Base-by-base conservation (phyloP, 106 monocot species). In the Chionographis japonica region DNA sequence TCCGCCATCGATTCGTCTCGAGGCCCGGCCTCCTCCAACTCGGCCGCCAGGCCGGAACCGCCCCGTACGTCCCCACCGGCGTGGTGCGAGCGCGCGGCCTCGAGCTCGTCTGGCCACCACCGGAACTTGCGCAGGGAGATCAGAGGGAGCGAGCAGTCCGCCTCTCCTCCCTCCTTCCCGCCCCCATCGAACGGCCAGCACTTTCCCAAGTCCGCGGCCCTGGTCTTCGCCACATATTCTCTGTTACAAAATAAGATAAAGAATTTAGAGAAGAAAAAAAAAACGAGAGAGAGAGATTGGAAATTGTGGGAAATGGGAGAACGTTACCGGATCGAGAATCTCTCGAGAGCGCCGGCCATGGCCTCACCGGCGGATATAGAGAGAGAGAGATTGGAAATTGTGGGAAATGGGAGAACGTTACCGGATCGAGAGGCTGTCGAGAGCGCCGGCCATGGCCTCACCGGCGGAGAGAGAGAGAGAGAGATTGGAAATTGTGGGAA, bases 101-200 rank as follows among this genome's bases (percentile, higher is more conserved):
- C 52, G 20, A 68, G 40, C 68, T 76, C 75, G 52, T 76, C 62
- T 18, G 3, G 18, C 75, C 75, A 76, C 68, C 68, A 76, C 41
- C 68, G 52, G 27, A 68, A 76, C 61, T 35, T 76, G 52, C 61
- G 39, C 0, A 36, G 1, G 52, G 56, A 4, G 20, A 76, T 76
- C 43, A 53, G 53, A 2, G 75, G 75, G 1, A 68, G 43, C 53
- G n/a, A 15, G 58, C 56, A 15, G 14, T 4, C 68, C 3, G 6
- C 15, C 37, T 6, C 17, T 10, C 53, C 56, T 46, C 8, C 43
- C 43, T 20, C 6, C 19, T 17, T 9, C 54, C 43, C 63, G 9
- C 52, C 62, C 17, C 16, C 75, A 15, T 51, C 53, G 53, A 75
- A 76, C 41, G 75, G 75, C 75, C 75, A 76, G 16, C 68, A 76